Conservation (phyloP, 768 basidiomycete species). For the Tulasnella sp. region DNA sequence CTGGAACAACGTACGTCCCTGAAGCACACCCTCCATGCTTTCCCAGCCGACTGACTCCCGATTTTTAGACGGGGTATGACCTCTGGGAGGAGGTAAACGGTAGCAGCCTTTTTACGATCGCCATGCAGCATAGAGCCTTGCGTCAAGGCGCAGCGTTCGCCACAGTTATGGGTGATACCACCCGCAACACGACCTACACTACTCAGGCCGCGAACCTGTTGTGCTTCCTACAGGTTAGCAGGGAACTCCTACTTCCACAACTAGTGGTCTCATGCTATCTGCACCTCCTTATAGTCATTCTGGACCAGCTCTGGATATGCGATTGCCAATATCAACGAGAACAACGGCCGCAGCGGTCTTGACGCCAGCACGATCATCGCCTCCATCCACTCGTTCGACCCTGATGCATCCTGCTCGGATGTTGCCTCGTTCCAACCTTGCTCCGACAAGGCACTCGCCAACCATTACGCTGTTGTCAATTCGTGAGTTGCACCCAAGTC, state of each 20-base stretch:
- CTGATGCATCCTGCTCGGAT: conserved; percentile 55
- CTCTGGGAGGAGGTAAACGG: conserved; percentile 33
- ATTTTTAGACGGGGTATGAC: conserved; percentile 1
- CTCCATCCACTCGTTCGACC: conserved; percentile 47
- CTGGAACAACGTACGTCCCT: conserved; percentile 43
- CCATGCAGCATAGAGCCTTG: conserved; percentile 64
- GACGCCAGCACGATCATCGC: conserved; percentile 65
- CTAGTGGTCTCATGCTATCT: not conserved
- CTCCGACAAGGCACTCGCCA: conserved; percentile 67
- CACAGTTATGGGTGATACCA: conserved; percentile 39
- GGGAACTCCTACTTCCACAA: no score
- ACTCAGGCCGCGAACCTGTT: conserved; percentile 53
- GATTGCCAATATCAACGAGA: conserved; percentile 61
- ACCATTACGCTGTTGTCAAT: conserved; percentile 23
- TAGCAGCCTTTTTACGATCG: conserved; percentile 75
- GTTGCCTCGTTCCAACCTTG: conserved; percentile 71
- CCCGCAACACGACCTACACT: conserved; percentile 34
- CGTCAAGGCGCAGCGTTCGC: conserved; percentile 60
- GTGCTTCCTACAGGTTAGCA: conserved; percentile 60
- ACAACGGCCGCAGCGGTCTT: conserved; percentile 53
- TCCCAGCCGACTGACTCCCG: not conserved
- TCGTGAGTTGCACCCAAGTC: conserved; percentile 7
- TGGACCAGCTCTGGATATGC: conserved; percentile 56
- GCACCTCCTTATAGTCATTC: conserved; percentile 40
- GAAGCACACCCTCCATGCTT: not conserved